phyloP scores from a whole-genome alignment of 495 filamentous ascomycete species.

The Penicillium roqueforti region DNA sequence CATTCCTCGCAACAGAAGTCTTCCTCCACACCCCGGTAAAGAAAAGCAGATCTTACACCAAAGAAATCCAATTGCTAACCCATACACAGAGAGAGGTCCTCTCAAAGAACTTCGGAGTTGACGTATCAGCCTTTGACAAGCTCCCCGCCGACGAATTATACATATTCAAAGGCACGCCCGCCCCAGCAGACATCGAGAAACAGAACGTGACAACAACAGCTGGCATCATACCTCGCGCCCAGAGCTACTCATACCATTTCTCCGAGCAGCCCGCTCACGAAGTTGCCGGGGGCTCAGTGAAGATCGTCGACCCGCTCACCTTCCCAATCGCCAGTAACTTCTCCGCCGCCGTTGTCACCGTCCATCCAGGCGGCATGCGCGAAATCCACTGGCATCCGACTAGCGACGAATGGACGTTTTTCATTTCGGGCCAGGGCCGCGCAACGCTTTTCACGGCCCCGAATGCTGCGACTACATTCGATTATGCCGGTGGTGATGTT shows the following conservation, averaged over 20 bases:
- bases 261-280: slow-evolving; percentile 55
- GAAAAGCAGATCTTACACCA: not conserved
- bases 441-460: slow-evolving; percentile 64
- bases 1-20: slow-evolving; percentile 63
- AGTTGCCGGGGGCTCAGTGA: slow-evolving; percentile 60
- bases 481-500: slow-evolving; percentile 70
- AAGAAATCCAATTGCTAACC: not conserved
- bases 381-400: slow-evolving; percentile 79
- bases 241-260: slow-evolving; percentile 64
- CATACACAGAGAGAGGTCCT: slow-evolving; percentile 49
- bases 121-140: slow-evolving; percentile 52
- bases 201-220: slow-evolving; percentile 60
- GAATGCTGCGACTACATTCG: slow-evolving; percentile 60
- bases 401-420: slow-evolving; percentile 75
- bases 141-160: slow-evolving; percentile 59
- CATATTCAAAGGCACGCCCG: slow-evolving; percentile 65
- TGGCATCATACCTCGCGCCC: slow-evolving; percentile 48
- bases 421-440: slow-evolving; percentile 61
- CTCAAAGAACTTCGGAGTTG: slow-evolving; percentile 57
- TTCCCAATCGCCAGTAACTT: slow-evolving; percentile 61
- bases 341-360: slow-evolving; percentile 59
- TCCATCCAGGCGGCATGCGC: slow-evolving; percentile 68
- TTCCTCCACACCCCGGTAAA: slow-evolving; percentile 52
- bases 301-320: slow-evolving; percentile 59
- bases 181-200: slow-evolving; percentile 54